Evolutionary conservation across 2,329 filamentous ascomycete genomes (phyloP), one percentile per base, ranked within the genome.

Genomic region (Monilinia vaccinii-corymbosi): DNA sequence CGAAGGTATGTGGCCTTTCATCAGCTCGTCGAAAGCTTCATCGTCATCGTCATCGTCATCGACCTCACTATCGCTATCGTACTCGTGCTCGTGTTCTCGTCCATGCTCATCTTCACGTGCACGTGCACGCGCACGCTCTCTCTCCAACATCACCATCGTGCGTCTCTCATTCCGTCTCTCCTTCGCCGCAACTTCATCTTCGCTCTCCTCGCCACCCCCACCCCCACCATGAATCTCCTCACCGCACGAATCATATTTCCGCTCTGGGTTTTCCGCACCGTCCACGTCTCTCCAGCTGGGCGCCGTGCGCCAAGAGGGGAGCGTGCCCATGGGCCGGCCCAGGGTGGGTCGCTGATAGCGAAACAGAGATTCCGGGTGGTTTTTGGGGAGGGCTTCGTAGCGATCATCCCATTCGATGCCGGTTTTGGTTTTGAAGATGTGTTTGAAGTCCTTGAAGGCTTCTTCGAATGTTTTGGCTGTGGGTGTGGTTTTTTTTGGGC

Each of bases 371-470:
- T 56, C 5, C 3, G 21, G 21, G 18, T 48, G 38, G 13, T 46
- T 14, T 48, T 58, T 23, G 4, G 34, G 52, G 14, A 60, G 47
- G 2, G 49, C 49, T 18, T 71, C 67, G 2, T 68, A 58, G 2
- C 83, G 76, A 47, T 84, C 73, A n/a, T 80, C 75, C 86, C 86
- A 89, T 1, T 74, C 69, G 11, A 83, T 73, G 0, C 81, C 81
- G 0, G 84, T 84, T 69, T 83, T 82, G 9, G 74, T 73, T 13
- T 70, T 70, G 69, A 89, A 89, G 65, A 85, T 83, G 0, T 71
- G 65, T 61, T 75, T 75, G 69, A 89, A 88, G 0, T 73, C 72
- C 0, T 64, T 63, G 61, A 82, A 76, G 31, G 84, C 81, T 2
- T 62, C 56, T 2, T 68, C 56, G 68, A 81, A 79, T 3, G 71